Evolutionary conservation across 1,284 basidiomycete genomes (phyloP), one percentile per base, ranked within the genome.

Genomic region (Irpex rosettiformis): DNA sequence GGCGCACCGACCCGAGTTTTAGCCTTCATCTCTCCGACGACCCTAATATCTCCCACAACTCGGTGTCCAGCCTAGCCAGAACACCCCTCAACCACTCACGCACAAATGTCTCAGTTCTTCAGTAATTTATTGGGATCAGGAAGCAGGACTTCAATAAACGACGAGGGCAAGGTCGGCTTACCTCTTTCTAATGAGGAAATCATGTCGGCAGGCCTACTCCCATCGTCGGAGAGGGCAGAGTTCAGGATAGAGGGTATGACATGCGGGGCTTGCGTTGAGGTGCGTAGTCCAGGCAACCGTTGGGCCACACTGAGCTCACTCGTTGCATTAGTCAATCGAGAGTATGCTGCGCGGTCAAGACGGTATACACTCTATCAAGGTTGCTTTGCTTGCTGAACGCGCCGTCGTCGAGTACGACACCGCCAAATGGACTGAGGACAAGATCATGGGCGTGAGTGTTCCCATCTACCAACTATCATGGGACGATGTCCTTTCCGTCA

Each of bases 361-460:
- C 21, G 97, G 97, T 22, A 96, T 99, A 58, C 73, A 86, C 59
- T 91, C 88, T 5, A 78, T 98, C 60, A 93, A 94, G 69, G 95
- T 99, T 22, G 96, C 96, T 13, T 80, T 99, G 18, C 82, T 99
- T 25, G 92, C 97, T 8, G 96, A 99, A 73, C 87, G 94, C 25
- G 96, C 91, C 2, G 83, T 94, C 30, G 79, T 99, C 64, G 92
- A 94, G 69, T 99, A 92, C 69, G 93, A 98, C 69, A 83, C 91
- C 21, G 68, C 76, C 1, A 71, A 77, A n/a, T 98, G 96, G 96
- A 85, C 82, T 27, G 77, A 85, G 13, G 90, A 88, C 48, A 92
- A 89, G 70, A 80, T 98, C 58, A 80, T 91, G 51, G 84, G 84
- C 65, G 93, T 91, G 67, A 66, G 83, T 75, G 16, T 40, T 40